Conservation (phyloP, 2,329 filamentous ascomycete species). For the Ascochyta lentis region DNA sequence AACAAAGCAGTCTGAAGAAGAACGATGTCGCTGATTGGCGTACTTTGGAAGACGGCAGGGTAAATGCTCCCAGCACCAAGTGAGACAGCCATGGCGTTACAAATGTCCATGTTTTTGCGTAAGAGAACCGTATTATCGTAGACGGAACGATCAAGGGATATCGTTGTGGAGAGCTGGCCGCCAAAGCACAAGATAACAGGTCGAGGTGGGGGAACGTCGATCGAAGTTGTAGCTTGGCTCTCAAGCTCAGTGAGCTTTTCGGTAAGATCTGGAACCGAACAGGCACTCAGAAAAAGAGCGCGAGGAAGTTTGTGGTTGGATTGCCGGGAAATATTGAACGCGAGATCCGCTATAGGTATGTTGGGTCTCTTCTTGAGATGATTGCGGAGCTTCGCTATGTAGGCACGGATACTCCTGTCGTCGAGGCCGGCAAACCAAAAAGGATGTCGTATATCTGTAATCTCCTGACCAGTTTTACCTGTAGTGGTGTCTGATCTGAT, state of each 20-base stretch:
- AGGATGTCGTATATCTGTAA: background rate
- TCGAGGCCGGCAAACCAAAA: constrained; percentile 4
- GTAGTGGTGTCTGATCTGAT: background rate
- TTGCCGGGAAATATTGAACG: constrained; percentile 21
- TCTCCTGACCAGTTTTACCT: background rate
- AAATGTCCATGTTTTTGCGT: constrained; percentile 20
- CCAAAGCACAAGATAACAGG: constrained; percentile 32
- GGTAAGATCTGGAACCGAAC: constrained; percentile 7
- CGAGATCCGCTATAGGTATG: constrained; percentile 6
- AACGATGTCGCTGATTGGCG: constrained; percentile 20
- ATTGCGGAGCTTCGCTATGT: background rate
- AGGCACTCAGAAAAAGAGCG: constrained; percentile 1
- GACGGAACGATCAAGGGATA: background rate
- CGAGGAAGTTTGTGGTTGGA: constrained; percentile 15
- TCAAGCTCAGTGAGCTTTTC: constrained; percentile 5
- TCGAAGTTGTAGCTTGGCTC: background rate
- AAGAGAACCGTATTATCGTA: constrained; percentile 16
- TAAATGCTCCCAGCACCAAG: constrained; percentile 20
- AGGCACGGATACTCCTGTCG: background rate
- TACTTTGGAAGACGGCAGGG: constrained; percentile 22
- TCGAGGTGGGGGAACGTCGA: background rate
- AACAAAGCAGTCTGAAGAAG: constrained; percentile 40
- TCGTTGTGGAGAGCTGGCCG: constrained; percentile 22
- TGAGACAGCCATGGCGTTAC: constrained; percentile 4
- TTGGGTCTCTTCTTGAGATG: background rate